Evolutionary conservation across 257 asterid species (phyloP).

Genomic region (Coffea canephora): DNA sequence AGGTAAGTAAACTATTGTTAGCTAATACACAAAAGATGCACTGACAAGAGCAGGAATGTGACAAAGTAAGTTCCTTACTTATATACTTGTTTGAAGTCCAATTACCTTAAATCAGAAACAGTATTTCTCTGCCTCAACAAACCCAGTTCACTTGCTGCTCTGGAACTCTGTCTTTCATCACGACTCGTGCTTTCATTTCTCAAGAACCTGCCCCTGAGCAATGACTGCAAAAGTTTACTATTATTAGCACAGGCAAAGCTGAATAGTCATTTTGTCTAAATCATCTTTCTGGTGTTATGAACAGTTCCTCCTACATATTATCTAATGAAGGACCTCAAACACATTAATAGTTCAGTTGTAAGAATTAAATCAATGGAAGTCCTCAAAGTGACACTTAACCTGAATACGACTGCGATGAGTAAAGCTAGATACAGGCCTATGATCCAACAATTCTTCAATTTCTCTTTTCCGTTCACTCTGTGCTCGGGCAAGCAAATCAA

Average conservation of each 20-base stretch:
- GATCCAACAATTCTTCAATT: constrained; percentile 53
- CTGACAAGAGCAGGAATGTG: background rate
- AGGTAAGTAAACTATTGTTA: background rate
- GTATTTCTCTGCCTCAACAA: constrained; percentile 68
- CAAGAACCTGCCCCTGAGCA: constrained; percentile 77
- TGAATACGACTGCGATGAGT: constrained; percentile 91
- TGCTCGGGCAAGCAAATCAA: constrained; percentile 72
- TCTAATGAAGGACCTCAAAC: background rate
- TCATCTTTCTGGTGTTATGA: background rate
- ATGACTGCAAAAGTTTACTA: constrained; percentile 48
- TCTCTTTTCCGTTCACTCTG: constrained; percentile 72
- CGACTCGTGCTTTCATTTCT: constrained; percentile 43
- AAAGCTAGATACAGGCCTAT: constrained; percentile 67
- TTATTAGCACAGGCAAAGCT: constrained; percentile 17
- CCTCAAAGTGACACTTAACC: constrained; percentile 35
- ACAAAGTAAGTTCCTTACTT: background rate
- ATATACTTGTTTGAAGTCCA: background rate
- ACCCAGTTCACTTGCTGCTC: constrained; percentile 70
- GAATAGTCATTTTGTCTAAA: background rate
- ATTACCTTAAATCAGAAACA: constrained; percentile 84
- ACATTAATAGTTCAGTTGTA: background rate
- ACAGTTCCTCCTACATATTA: background rate
- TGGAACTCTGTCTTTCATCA: constrained; percentile 54
- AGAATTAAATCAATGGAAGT: background rate
- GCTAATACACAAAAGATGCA: background rate